These are phyloP conservation scores for Phaeolepiota aurea DNA, from an alignment of 768 basidiomycete genomes.

Conservation along the genomic window DNA sequence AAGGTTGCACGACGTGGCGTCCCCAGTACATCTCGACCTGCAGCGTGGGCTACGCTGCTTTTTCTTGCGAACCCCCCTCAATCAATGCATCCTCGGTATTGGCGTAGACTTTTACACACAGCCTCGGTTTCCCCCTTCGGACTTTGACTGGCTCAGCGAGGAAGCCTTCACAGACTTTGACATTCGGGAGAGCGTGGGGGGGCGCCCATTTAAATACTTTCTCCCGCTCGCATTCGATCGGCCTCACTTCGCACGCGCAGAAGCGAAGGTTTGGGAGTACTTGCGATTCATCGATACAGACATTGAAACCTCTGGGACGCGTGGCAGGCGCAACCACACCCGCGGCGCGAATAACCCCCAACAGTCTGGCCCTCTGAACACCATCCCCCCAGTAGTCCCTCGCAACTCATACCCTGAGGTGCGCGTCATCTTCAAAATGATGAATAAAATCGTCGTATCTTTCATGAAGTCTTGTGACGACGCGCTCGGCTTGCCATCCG, in stretches of 20 bases:
- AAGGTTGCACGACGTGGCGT: conserved; percentile 25
- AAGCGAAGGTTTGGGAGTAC: conserved; percentile 23
- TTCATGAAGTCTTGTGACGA: conserved; percentile 37
- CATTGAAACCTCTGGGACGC: conserved; percentile 13
- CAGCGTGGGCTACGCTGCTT: conserved; percentile 37
- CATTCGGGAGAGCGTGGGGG: no score
- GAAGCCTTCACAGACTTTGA: no score
- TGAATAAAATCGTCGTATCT: conserved; percentile 38
- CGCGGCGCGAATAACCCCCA: no score
- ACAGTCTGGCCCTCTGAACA: no score
- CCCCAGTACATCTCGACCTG: conserved; percentile 24
- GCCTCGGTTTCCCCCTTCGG: conserved; percentile 26
- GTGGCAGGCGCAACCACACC: conserved; percentile 6
- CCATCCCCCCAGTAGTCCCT: no score
- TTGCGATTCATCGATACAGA: conserved; percentile 21
- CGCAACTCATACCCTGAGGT: conserved; percentile 19
- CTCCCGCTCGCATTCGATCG: no score
- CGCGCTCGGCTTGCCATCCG: no score
- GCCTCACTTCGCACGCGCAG: conserved; percentile 25
- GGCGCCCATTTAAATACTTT: no score
- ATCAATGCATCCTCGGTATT: conserved; percentile 30
- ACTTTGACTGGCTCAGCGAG: conserved; percentile 38
- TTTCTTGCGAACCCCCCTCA: conserved; percentile 30
- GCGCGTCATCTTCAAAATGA: conserved; percentile 31
- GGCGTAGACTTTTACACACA: conserved; percentile 24